A percentile compares a stretch with the other conserved stretches of the same genome.
These are phyloP conservation scores for Gossypium rotundifolium DNA, from an alignment of 345 rosid species.

Conservation along the genomic window DNA sequence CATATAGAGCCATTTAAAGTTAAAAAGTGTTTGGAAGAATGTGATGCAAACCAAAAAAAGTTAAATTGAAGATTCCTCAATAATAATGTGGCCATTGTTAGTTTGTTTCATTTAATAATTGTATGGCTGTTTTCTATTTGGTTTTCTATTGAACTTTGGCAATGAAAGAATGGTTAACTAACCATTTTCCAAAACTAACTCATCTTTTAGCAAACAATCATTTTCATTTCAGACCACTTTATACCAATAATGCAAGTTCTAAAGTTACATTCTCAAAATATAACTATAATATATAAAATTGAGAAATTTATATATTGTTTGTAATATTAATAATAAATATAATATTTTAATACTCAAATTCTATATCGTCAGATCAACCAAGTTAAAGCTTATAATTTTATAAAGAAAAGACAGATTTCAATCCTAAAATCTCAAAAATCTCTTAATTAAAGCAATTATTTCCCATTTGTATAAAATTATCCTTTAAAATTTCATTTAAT, in stretches of 20 bases:
- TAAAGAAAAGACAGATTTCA: too few species aligned
- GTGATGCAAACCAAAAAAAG: background rate
- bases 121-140: background rate
- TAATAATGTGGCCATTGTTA: background rate
- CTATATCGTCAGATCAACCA: too few species aligned
- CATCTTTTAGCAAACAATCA: background rate
- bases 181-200: background rate
- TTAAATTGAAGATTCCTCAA: background rate
- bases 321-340: too few species aligned
- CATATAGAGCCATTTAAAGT: background rate
- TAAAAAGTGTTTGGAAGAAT: slow-evolving; percentile 7
- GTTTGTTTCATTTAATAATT: slow-evolving; percentile 3
- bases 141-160: background rate
- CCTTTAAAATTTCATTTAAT: too few species aligned
- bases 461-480: too few species aligned
- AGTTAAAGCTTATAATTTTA: too few species aligned
- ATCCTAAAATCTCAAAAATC: too few species aligned
- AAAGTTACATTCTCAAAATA: background rate
- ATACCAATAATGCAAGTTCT: too few species aligned
- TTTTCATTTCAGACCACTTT: background rate
- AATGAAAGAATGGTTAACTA: background rate
- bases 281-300: too few species aligned
- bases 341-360: too few species aligned
- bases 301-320: too few species aligned
- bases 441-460: too few species aligned